Conservation (phyloP, 352 stramenopile genomes). For the Thraustotheca clavata region DNA sequence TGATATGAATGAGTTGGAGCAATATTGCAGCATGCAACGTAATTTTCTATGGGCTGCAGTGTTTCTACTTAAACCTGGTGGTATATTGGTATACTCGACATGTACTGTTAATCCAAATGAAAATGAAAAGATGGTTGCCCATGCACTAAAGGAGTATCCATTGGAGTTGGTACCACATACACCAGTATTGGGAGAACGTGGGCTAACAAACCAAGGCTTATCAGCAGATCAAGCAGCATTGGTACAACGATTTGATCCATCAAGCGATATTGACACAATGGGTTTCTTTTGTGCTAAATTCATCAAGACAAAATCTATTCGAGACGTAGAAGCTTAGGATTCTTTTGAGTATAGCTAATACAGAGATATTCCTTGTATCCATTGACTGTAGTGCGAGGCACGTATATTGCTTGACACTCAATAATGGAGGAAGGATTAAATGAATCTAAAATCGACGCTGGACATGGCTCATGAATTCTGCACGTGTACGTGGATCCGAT, state of each 20-base stretch:
- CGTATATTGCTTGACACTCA: no score
- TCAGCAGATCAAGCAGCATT: constrained; percentile 52
- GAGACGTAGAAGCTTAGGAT: neutral
- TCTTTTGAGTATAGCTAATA: neutral
- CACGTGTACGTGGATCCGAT: constrained; percentile 83
- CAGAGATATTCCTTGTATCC: neutral
- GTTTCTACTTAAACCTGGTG: constrained; percentile 84
- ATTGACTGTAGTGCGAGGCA: no score
- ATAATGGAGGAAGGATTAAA: neutral
- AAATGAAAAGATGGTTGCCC: constrained; percentile 89
- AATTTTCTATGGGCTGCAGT: constrained; percentile 84
- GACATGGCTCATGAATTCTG: constrained; percentile 85
- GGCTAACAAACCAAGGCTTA: constrained; percentile 69
- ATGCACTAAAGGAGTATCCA: constrained; percentile 83
- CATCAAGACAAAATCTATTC: constrained; percentile 63
- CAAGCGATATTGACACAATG: constrained; percentile 83
- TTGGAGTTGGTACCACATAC: constrained; percentile 66
- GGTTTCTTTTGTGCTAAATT: constrained; percentile 94
- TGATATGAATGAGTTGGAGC: constrained; percentile 49
- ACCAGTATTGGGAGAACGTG: constrained; percentile 50
- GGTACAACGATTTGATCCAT: constrained; percentile 86
- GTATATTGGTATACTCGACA: constrained; percentile 91
- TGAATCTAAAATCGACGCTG: constrained; percentile 43
- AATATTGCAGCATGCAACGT: constrained; percentile 81
- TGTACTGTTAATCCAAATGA: constrained; percentile 91